Conservation (phyloP, 768 basidiomycete species). For the Termitomyces bulborhizus region DNA sequence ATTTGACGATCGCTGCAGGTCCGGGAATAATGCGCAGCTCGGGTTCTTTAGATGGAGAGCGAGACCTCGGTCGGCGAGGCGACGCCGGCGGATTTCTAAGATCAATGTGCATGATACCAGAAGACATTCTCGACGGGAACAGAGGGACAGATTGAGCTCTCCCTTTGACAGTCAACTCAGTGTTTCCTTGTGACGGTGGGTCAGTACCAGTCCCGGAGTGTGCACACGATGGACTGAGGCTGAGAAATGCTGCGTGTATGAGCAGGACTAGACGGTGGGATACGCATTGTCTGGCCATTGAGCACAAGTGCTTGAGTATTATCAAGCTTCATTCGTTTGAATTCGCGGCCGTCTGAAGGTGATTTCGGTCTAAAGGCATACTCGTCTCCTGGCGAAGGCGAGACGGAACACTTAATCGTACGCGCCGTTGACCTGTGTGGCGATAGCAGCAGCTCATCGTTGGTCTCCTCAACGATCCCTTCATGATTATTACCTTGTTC, state of each 20-base stretch:
- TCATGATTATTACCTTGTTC: not conserved
- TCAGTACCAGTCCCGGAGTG: slow-evolving; percentile 19
- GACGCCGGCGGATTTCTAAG: slow-evolving; percentile 36
- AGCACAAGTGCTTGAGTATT: slow-evolving; percentile 1
- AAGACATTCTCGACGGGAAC: slow-evolving; percentile 23
- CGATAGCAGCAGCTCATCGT: slow-evolving; percentile 41
- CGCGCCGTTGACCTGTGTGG: slow-evolving; percentile 25
- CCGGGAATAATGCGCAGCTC: slow-evolving; percentile 24
- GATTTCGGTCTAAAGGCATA: slow-evolving; percentile 19
- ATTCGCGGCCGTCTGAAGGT: slow-evolving; percentile 23
- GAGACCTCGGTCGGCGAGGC: slow-evolving; percentile 32
- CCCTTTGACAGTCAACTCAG: slow-evolving; percentile 18
- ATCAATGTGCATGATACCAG: slow-evolving; percentile 30
- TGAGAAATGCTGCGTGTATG: slow-evolving; percentile 33
- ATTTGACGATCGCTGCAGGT: slow-evolving; percentile 6
- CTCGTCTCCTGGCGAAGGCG: slow-evolving; percentile 27
- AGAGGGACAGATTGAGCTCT: slow-evolving; percentile 44
- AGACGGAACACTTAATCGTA: slow-evolving; percentile 34
- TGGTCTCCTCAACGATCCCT: slow-evolving; percentile 16
- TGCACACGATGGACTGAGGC: slow-evolving; percentile 20
- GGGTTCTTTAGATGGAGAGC: slow-evolving; percentile 37
- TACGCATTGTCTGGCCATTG: slow-evolving; percentile 9
- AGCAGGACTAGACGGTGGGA: slow-evolving; percentile 9
- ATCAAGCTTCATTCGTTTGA: slow-evolving; percentile 32
- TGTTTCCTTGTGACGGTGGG: slow-evolving; percentile 16